Percentiles rank a stretch among this genome's conserved stretches.
Evolutionary conservation across 768 basidiomycete genomes (phyloP).

Genomic region (Fomitopsis serialis): DNA sequence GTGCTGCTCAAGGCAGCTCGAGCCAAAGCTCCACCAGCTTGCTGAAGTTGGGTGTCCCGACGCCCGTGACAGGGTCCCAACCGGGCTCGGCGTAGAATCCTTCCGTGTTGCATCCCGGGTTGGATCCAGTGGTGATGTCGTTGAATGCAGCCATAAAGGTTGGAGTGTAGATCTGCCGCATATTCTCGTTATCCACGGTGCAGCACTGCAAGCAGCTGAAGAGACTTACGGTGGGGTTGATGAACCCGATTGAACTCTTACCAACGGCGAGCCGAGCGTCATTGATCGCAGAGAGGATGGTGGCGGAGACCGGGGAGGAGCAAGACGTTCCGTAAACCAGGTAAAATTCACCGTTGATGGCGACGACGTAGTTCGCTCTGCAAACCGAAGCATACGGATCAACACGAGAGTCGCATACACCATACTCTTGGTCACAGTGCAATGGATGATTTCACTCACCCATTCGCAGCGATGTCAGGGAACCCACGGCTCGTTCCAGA

Average conservation of each 20-base stretch:
- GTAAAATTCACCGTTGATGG: no score
- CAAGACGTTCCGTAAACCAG: no score
- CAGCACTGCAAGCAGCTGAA: no score
- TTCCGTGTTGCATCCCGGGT: slow-evolving; percentile 28
- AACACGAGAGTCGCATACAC: background rate
- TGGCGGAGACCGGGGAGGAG: no score
- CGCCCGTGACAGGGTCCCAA: slow-evolving; percentile 30
- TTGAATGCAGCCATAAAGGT: slow-evolving; percentile 17
- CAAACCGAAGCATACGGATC: no score
- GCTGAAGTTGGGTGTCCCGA: slow-evolving; percentile 21
- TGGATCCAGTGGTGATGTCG: slow-evolving; percentile 27
- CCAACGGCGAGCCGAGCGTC: no score
- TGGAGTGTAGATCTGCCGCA: slow-evolving; percentile 9
- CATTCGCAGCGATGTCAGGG: slow-evolving; percentile 28
- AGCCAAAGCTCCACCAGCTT: slow-evolving; percentile 1
- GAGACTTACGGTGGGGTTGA: no score
- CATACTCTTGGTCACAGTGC: background rate
- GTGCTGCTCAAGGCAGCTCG: background rate
- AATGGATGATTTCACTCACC: slow-evolving; percentile 12
- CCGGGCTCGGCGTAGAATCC: slow-evolving; percentile 25
- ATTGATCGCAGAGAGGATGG: no score
- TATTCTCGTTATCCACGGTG: no score
- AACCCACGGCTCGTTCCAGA: slow-evolving; percentile 21
- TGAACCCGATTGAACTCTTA: no score
- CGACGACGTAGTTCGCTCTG: slow-evolving; percentile 30